phyloP scores from a whole-genome alignment of 306 rosid species.

The Quercus dentata region DNA sequence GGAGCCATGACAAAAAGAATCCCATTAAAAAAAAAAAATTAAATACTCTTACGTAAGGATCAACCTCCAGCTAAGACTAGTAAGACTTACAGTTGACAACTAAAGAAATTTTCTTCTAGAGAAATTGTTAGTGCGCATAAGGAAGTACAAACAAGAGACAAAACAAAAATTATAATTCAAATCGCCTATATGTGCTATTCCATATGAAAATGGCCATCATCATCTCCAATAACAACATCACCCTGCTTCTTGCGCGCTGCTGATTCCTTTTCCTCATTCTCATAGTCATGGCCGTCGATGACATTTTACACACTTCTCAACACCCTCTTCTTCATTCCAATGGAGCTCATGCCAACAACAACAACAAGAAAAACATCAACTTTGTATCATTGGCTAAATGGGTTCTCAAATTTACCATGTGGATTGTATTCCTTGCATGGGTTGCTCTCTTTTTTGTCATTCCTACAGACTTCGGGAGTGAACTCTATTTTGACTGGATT shows the following conservation, averaged over 20 bases:
- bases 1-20: not conserved
- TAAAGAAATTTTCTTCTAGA: not conserved
- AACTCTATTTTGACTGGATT: slow-evolving; percentile 16
- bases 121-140: not conserved
- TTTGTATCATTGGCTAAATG: slow-evolving; percentile 39
- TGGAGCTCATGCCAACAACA: not conserved
- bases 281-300: not conserved
- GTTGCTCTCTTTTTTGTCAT: slow-evolving; percentile 40
- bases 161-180: too few relatives aligned
- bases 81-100: not conserved
- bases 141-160: too few relatives aligned
- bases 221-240: too few relatives aligned
- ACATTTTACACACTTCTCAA: not conserved
- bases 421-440: slow-evolving; percentile 54
- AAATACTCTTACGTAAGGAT: too few relatives aligned
- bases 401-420: slow-evolving; percentile 50
- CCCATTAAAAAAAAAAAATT: not conserved
- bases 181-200: not conserved
- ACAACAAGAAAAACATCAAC: not conserved
- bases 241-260: too few relatives aligned
- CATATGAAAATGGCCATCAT: not conserved
- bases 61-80: too few relatives aligned
- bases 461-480: slow-evolving; percentile 34
- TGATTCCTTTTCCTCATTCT: not conserved
- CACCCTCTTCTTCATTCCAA: not conserved